phyloP scores from a whole-genome alignment of 306 rosid species.

The Fagus crenata region DNA sequence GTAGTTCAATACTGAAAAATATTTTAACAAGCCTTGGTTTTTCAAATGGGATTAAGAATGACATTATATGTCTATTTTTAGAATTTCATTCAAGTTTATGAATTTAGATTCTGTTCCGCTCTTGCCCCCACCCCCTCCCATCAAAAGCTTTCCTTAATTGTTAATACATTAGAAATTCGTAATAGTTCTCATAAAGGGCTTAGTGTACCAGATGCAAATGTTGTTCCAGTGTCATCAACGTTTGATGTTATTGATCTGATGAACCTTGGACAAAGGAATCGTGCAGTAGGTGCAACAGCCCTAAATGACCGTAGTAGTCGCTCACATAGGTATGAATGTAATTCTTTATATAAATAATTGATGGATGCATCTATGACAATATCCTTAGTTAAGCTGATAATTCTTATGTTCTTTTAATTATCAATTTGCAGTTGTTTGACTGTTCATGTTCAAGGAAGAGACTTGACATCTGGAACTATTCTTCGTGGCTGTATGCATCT shows the following conservation, averaged over 20 bases:
- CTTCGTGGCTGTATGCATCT: slow-evolving; percentile 96
- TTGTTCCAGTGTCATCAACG: slow-evolving; percentile 74
- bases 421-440: slow-evolving; percentile 83
- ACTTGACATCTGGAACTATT: slow-evolving; percentile 74
- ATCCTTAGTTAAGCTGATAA: slow-evolving; percentile 9
- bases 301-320: slow-evolving; percentile 96
- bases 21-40: neutral
- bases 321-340: slow-evolving; percentile 73
- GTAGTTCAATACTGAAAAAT: neutral
- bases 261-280: slow-evolving; percentile 91
- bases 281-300: slow-evolving; percentile 95
- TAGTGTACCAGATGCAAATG: slow-evolving; percentile 88
- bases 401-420: slow-evolving; percentile 25
- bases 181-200: slow-evolving; percentile 80
- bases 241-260: slow-evolving; percentile 83
- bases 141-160: slow-evolving; percentile 45
- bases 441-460: slow-evolving; percentile 96
- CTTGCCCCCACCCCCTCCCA: neutral
- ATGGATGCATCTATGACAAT: slow-evolving; percentile 14
- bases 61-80: neutral
- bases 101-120: neutral
- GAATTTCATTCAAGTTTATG: neutral
- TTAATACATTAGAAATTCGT: slow-evolving; percentile 81
- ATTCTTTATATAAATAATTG: neutral
- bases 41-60: slow-evolving; percentile 9